Evolutionary conservation across 768 basidiomycete genomes (phyloP).

Genomic region (Boletellus emodensis): DNA sequence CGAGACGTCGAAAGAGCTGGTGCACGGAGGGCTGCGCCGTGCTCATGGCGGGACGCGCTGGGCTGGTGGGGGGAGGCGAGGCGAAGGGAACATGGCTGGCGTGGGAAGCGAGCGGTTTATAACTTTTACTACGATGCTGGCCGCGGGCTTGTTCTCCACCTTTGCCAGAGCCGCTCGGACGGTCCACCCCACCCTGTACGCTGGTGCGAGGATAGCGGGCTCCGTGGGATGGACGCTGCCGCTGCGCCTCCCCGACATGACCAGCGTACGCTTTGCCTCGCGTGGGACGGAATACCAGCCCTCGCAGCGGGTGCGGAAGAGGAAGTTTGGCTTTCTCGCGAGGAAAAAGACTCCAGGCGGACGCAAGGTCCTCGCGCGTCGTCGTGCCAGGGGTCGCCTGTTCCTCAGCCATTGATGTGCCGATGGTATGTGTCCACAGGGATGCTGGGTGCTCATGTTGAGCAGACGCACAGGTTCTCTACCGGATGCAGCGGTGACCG

Average conservation of each 20-base stretch:
- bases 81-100: neutral
- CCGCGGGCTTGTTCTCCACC: conserved; percentile 17
- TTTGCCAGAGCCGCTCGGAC: conserved; percentile 21
- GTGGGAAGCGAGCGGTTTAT: conserved; percentile 16
- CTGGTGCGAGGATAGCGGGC: conserved; percentile 11
- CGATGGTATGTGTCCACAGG: conserved; percentile 10
- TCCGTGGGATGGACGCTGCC: conserved; percentile 23
- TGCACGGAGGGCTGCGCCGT: conserved; percentile 62
- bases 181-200: conserved; percentile 15
- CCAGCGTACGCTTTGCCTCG: conserved; percentile 49
- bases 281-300: conserved; percentile 94
- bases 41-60: neutral
- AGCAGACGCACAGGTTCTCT: neutral
- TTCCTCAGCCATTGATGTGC: conserved; percentile 68
- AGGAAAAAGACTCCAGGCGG: conserved; percentile 67
- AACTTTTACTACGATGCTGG: conserved; percentile 8
- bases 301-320: conserved; percentile 89
- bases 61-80: too few species aligned
- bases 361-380: conserved; percentile 64
- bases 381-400: conserved; percentile 72
- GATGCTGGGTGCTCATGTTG: neutral
- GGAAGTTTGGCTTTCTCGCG: conserved; percentile 87
- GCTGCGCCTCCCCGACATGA: conserved; percentile 15
- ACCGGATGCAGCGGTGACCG: neutral
- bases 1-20: conserved; percentile 78